Base-by-base conservation (phyloP, 192 early-diverging fungal species). In the Backusella liffmaniae region DNA sequence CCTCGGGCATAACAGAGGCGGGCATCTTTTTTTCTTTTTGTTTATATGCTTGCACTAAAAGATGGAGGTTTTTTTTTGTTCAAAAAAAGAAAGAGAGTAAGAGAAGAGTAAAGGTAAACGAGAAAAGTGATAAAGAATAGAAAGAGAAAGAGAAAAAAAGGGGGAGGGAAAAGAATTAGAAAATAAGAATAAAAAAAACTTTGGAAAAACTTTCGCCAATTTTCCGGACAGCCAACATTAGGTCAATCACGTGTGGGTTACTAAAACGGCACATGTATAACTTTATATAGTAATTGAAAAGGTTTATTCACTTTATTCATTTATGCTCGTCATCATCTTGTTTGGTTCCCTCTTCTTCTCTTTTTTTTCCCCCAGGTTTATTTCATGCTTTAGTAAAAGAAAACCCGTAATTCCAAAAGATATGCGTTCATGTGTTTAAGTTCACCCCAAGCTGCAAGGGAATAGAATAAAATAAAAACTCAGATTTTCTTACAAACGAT, bases 1-100 rank as follows among this genome's bases (percentile, higher is more conserved):
- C 56, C 56, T 62, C 56, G 56, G 56, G 56, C 56, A 62, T 62
- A 29, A 62, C 56, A 62, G 56, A 62, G 56, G 56, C 23, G 21
- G 56, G 29, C 56, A 59, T 59, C 3, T 59, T 59, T 53, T 56
- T 53, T n/a, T 59, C 10, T 26, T 59, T 23, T 59, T 59, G 42
- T 44, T 4, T 44, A 44, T 44, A 13, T 44, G 15, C 15, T 44
- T 44, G 42, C 16, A 44, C 36, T 8, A 37, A 37, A 37, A 37
- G 36, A 37, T 37, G 36, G 7, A 3, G 32, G 0, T 37, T 37
- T 56, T n/a, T 9, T 23, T 56, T 21, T 21, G 16, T 56, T 56
- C 7, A 56, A 21, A 56, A 21, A n/a, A 23, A 32, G 32, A 56
- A 56, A 56, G 51, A 56, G 21, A 23, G 51, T n/a, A 18, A 23